A percentile compares a stretch with the other conserved stretches of the same genome.
Conservation (phyloP, 306 rosid species). For the Trifolium subterraneum region DNA sequence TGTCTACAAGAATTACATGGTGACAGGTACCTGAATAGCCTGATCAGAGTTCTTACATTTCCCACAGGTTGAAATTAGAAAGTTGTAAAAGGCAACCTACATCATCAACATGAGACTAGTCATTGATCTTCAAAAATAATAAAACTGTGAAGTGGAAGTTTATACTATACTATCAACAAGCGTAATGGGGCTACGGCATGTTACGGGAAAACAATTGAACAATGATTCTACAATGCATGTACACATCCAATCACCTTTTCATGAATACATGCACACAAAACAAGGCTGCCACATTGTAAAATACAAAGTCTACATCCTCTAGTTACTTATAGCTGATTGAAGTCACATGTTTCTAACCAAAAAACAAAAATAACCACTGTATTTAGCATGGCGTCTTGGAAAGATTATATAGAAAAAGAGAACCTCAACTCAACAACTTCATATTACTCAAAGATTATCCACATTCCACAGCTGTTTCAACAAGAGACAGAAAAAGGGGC, state of each 20-base stretch:
- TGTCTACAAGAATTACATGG: conserved; percentile 3
- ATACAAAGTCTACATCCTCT: conserved; percentile 23
- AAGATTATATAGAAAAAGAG: conserved; percentile 15
- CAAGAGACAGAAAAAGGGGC: neutral
- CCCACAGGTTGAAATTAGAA: conserved; percentile 83
- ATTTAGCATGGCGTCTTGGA: neutral
- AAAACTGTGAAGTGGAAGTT: conserved; percentile 15
- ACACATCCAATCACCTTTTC: conserved; percentile 18
- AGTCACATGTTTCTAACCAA: neutral
- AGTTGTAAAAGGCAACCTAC: conserved; percentile 78
- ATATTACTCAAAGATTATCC: conserved; percentile 34
- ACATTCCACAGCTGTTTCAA: conserved; percentile 13
- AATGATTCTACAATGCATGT: conserved; percentile 21
- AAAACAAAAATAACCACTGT: conserved; percentile 21
- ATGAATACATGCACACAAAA: conserved; percentile 9
- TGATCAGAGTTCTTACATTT: conserved; percentile 79
- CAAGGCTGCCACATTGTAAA: conserved; percentile 22
- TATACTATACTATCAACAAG: conserved; percentile 11
- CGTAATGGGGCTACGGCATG: conserved; percentile 4
- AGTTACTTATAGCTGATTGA: conserved; percentile 32
- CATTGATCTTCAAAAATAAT: conserved; percentile 25
- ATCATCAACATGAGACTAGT: conserved; percentile 36
- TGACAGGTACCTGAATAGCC: conserved; percentile 71
- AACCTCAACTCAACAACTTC: conserved; percentile 1
- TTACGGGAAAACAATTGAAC: conserved; percentile 23